Evolutionary conservation across 177 flowering plant species (phyloP).

Genomic region (Tripterygium wilfordii): DNA sequence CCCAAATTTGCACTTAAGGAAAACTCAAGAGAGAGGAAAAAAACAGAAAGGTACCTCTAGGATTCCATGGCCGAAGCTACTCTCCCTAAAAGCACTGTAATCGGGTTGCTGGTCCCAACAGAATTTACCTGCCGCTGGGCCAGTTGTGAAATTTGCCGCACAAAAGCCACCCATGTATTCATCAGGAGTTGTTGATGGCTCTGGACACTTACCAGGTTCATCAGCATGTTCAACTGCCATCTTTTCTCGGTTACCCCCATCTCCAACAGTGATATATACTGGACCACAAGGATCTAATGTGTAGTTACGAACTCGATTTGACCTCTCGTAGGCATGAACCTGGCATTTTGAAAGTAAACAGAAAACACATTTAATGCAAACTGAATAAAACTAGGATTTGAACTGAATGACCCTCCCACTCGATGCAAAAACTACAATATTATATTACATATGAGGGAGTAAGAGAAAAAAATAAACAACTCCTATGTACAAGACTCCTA

Average conservation of each 20-base stretch:
- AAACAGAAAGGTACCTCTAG: conserved; percentile 57
- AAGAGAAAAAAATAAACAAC: too few relatives aligned
- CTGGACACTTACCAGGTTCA: conserved; percentile 80
- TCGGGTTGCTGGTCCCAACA: conserved; percentile 93
- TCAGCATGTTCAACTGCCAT: conserved; percentile 80
- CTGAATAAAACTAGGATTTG: neutral
- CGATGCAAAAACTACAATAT: too few relatives aligned
- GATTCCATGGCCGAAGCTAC: conserved; percentile 95
- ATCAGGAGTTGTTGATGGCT: conserved; percentile 56
- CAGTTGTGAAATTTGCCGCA: conserved; percentile 63
- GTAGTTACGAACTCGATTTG: conserved; percentile 79
- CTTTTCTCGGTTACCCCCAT: conserved; percentile 91
- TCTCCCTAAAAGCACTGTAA: conserved; percentile 84
- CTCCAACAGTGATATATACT: conserved; percentile 71
- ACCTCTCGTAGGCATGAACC: conserved; percentile 95
- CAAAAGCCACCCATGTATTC: conserved; percentile 60
- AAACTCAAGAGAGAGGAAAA: neutral
- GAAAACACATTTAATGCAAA: neutral
- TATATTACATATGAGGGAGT: too few relatives aligned
- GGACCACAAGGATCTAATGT: conserved; percentile 81
- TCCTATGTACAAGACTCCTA: too few relatives aligned
- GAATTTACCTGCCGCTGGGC: conserved; percentile 77
- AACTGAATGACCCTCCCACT: neutral
- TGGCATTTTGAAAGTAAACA: conserved; percentile 15
- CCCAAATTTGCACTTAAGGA: neutral